Base-by-base conservation (phyloP, 805 yeast species). In the Ogataea trehaloabstinens region DNA sequence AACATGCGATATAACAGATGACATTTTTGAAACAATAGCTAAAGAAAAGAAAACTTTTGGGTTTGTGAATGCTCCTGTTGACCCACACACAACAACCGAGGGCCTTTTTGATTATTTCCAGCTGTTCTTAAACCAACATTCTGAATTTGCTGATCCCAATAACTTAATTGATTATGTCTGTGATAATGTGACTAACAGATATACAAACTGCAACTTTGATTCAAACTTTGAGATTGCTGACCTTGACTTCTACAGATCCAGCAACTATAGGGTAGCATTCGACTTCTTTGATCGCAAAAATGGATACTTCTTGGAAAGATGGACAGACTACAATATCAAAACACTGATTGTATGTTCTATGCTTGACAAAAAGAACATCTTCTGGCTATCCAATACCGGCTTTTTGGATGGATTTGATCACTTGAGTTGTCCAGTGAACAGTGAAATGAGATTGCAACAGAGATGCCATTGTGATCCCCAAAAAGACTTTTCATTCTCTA, bases 271-370 rank as follows among this genome's bases (percentile, higher is more conserved):
- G 24, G 56, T 63, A 7, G 71, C 65, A 45, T 76, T 78, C 48
- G 56, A 73, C 13, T 61, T 51, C 52, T 46, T 77, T 35, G 82
- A 76, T 52, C 43, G 56, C 22, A 49, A 70, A 0, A 72, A 77
- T 12, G 84, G 83, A 1, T 70, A 76, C 41, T 76, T 74, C 52
- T 74, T 74, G 46, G 82, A 78, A 49, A 56, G 83, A 37, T 76
- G 82, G 81, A 77, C 80, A 4, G 81, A 74, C 46, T 71, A 72
- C n/a, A 71, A 71, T 8, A 48, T 72, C 18, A 72, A 68, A 45
- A 53, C 76, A 1, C 46, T 70, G 31, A 70, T 64, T 4, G 51
- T 64, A 4, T 46, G 65, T 10, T 45, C 66, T n/a, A 55, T 63
- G 32, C 40, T 76, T 42, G 67, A 76, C 19, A 69, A 60, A 44